Base-by-base conservation (phyloP, 1,284 basidiomycete genomes). In the Vanrija sp. region DNA sequence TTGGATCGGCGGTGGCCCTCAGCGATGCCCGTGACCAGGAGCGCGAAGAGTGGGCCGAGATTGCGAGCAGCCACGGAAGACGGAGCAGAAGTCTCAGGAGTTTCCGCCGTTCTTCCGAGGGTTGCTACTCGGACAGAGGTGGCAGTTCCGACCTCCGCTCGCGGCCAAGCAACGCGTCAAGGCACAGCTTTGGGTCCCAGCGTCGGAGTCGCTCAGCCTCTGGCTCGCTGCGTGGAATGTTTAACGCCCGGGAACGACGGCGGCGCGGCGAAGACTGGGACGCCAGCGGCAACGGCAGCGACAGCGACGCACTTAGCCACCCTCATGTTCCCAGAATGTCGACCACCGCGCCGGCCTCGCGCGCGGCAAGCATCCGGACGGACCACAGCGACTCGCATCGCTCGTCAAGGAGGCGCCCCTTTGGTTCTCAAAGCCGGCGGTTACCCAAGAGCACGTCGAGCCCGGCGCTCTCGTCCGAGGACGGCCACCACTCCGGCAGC, bases 1-100 rank as follows among this genome's bases (percentile, higher is more conserved):
- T 60, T 34, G 21, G 23, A 12, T 52, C 50, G 5, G 61, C 55
- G 1, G 44, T 57, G 12, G 49, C 44, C 3, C 46, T 29, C 26
- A 47, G 57, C 26, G 46, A 51, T n/a, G 44, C 40, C 2, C 56
- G 61, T 5, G 54, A 62, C 10, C 52, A 54, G 6, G 61, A 62
- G 47, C 57, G 61, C 12, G 50, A 54, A 14, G 57, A 62, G 21
- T 62, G 61, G 61, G 61, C 61, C 5, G 54, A 34, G 5, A n/a
- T 57, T 3, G 34, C 48, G 3, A 48, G 56, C 7, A 48, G 56
- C 7, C 43, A 51, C 0, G 42, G 46, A 29, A 12, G 46, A 6
- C 49, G 54, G 16, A 51, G 49, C 29, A 23, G 39, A 6, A 51
- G 49, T 25, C 8, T 55, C 29, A 23, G 39, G 9, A 51, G 49